Percentiles rank a stretch among this genome's conserved stretches.
Evolutionary conservation across 2,329 filamentous ascomycete species (phyloP).

Genomic region (Mollisia scopiformis): DNA sequence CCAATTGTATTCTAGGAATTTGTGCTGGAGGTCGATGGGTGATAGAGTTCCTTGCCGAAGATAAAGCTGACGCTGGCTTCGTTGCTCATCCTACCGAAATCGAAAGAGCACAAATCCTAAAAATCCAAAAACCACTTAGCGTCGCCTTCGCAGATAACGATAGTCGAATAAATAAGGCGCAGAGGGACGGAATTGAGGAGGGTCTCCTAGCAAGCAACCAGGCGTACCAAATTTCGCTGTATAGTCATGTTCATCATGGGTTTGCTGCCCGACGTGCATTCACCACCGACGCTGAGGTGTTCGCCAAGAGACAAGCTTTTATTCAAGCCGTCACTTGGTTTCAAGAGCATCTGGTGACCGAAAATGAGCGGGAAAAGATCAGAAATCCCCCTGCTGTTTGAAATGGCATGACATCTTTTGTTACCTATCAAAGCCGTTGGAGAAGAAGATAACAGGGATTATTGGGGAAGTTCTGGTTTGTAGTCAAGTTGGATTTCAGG

Average conservation of each 20-base stretch:
- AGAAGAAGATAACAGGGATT: too few relatives aligned
- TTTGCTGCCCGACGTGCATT: slow-evolving; percentile 69
- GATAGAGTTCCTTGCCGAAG: background rate
- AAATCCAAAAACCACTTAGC: slow-evolving; percentile 4
- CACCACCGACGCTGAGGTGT: slow-evolving; percentile 57
- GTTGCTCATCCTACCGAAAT: slow-evolving; percentile 1
- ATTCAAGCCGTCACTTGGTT: slow-evolving; percentile 74
- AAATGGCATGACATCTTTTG: too few relatives aligned
- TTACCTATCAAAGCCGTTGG: too few relatives aligned
- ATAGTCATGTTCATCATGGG: slow-evolving; percentile 70
- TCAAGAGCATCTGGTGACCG: slow-evolving; percentile 51
- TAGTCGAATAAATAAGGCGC: background rate
- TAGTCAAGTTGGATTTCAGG: too few relatives aligned
- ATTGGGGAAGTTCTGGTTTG: too few relatives aligned
- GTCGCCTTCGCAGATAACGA: slow-evolving; percentile 9
- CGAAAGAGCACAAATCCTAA: background rate
- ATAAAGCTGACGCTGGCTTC: background rate
- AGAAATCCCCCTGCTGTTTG: too few relatives aligned
- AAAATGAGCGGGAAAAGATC: too few relatives aligned
- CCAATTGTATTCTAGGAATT: too few relatives aligned
- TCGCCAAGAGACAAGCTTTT: slow-evolving; percentile 80
- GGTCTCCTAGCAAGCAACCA: background rate
- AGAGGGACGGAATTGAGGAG: background rate
- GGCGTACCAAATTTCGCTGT: slow-evolving; percentile 68
- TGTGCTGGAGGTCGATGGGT: background rate